A percentile compares a stretch with the other conserved stretches of the same genome.
phyloP scores from a whole-genome alignment of 2,329 filamentous ascomycete genomes.

The Gliomastix tumulicola region DNA sequence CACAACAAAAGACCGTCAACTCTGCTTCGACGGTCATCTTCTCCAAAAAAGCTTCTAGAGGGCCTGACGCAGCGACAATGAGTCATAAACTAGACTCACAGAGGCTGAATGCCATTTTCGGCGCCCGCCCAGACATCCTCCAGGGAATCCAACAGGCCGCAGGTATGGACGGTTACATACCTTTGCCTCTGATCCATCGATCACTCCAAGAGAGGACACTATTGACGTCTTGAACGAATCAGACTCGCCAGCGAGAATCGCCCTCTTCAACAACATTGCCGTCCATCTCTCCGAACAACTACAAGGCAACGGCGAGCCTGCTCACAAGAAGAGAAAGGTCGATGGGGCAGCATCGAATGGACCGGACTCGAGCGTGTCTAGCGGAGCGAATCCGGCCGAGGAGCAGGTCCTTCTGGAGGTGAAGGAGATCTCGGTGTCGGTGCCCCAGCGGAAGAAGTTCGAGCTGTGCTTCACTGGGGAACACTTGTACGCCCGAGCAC shows the following conservation, averaged over 20 bases:
- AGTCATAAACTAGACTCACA: slow-evolving; percentile 38
- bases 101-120: slow-evolving; percentile 44
- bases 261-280: slow-evolving; percentile 51
- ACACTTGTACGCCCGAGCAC: slow-evolving; percentile 49
- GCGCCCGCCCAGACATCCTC: slow-evolving; percentile 49
- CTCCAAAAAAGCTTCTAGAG: too few relatives aligned
- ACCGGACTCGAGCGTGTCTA: slow-evolving; percentile 10
- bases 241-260: slow-evolving; percentile 43
- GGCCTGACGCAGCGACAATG: slow-evolving; percentile 27
- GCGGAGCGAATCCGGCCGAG: slow-evolving; percentile 23
- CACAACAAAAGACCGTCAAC: background rate
- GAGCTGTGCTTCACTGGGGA: slow-evolving; percentile 55
- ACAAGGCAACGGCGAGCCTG: slow-evolving; percentile 31
- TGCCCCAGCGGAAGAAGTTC: slow-evolving; percentile 63
- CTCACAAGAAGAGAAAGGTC: slow-evolving; percentile 45
- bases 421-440: slow-evolving; percentile 60
- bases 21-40: too few relatives aligned
- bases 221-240: too few relatives aligned
- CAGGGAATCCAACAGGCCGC: slow-evolving; percentile 44
- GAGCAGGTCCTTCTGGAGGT: slow-evolving; percentile 52
- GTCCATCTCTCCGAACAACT: slow-evolving; percentile 40
- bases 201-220: too few relatives aligned
- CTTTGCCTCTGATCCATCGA: too few relatives aligned
- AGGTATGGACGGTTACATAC: too few relatives aligned
- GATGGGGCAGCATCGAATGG: slow-evolving; percentile 21